Percentiles rank a stretch among this genome's conserved stretches.
Conservation (phyloP, 148 eudicot genomes). For the Gaultheria prostrata region DNA sequence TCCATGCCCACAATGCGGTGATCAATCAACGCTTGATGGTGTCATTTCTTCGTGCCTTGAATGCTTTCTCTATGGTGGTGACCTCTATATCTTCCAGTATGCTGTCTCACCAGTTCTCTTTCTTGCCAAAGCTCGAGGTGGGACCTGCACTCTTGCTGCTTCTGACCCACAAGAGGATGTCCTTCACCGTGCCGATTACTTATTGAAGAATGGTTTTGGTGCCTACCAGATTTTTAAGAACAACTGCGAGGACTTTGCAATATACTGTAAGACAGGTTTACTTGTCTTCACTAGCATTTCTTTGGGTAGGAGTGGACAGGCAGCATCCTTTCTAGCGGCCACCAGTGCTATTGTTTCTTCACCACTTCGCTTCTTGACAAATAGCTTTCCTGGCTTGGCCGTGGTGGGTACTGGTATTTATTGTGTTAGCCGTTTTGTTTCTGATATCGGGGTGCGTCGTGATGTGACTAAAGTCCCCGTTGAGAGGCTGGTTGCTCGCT, state of each 20-base stretch:
- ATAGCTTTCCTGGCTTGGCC: constrained; percentile 52
- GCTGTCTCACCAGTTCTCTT: constrained; percentile 51
- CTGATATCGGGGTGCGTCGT: constrained; percentile 78
- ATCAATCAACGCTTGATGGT: constrained; percentile 58
- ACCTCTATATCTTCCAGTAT: constrained; percentile 71
- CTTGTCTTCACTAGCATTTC: constrained; percentile 57
- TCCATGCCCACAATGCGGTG: constrained; percentile 74
- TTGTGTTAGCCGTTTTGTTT: constrained; percentile 58
- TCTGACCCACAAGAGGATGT: constrained; percentile 74
- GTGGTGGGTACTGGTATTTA: constrained; percentile 69
- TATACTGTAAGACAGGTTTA: constrained; percentile 82
- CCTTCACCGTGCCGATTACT: constrained; percentile 63
- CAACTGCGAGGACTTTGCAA: constrained; percentile 94
- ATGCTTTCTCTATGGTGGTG: constrained; percentile 76
- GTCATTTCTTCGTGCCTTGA: constrained; percentile 88
- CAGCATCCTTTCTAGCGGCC: constrained; percentile 63
- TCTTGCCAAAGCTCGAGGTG: constrained; percentile 86
- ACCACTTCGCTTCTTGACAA: constrained; percentile 68
- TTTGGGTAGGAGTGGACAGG: constrained; percentile 92
- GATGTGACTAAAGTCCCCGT: constrained; percentile 77
- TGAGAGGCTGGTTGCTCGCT: constrained; percentile 54
- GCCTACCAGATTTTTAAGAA: constrained; percentile 79
- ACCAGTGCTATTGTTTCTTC: constrained; percentile 62
- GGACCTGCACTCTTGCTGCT: constrained; percentile 76
- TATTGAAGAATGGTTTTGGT: constrained; percentile 84